phyloP scores from a whole-genome alignment of 2,329 filamentous ascomycete genomes.

The Fusarium torreyae region DNA sequence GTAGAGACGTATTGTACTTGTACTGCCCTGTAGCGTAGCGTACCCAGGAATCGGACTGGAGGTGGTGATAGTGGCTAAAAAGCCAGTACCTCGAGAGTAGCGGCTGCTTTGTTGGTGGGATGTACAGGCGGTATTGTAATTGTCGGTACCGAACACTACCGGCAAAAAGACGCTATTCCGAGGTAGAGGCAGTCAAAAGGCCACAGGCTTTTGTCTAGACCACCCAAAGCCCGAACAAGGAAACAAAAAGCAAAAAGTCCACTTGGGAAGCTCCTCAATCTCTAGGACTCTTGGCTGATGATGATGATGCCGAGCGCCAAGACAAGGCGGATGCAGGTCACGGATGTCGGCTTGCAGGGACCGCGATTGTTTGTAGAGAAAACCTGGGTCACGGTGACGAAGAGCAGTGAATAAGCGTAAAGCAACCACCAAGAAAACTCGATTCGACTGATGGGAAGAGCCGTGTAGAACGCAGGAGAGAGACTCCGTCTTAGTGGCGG shows the following conservation, averaged over 20 bases:
- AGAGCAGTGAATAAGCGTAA: background rate
- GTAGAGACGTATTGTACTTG: conserved; percentile 10
- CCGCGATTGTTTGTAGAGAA: conserved; percentile 22
- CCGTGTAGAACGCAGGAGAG: background rate
- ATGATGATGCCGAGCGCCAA: conserved; percentile 43
- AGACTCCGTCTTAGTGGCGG: conserved; percentile 38
- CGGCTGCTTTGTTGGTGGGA: conserved; percentile 33
- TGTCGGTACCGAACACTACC: conserved; percentile 19
- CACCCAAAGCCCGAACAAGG: conserved; percentile 7
- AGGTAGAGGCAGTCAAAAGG: conserved; percentile 19
- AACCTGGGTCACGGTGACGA: conserved; percentile 23
- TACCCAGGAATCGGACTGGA: conserved; percentile 12
- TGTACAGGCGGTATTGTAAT: background rate
- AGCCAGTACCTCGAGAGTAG: conserved; percentile 26
- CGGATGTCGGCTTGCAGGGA: conserved; percentile 39
- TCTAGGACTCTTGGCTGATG: conserved; percentile 34
- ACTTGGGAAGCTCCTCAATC: conserved; percentile 2
- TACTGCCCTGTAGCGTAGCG: conserved; percentile 8
- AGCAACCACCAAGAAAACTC: conserved; percentile 3
- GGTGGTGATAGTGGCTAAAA: conserved; percentile 39
- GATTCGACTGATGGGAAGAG: background rate
- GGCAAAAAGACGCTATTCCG: conserved; percentile 22
- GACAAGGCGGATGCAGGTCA: conserved; percentile 41
- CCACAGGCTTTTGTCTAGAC: conserved; percentile 3
- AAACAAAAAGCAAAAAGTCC: background rate